Base-by-base conservation (phyloP, 1,284 basidiomycete species). In the Ustilago hordei region DNA sequence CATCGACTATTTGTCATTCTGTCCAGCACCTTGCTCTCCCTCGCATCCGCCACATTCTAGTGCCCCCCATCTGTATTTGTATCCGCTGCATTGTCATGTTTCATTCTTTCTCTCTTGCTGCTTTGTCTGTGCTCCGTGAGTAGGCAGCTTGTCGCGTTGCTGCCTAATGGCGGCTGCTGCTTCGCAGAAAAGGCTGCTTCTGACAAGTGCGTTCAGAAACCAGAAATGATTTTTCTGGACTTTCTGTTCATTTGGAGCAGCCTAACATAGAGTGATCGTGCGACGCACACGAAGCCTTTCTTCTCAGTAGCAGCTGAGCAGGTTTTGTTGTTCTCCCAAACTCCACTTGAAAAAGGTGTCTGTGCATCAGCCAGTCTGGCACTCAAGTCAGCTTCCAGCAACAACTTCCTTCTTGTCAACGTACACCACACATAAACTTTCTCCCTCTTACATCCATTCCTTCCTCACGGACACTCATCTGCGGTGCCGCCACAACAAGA, bases 281-380 rank as follows among this genome's bases (percentile, higher is more conserved):
- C 39, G 13, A 13, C 39, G 39, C 39, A 41, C 39, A 12, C 7
- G 48, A 50, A 50, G 28, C 23, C 28, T 50, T 48, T 48, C 12
- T n/a, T 17, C n/a, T 5, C 28, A 48, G 47, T 4, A 34, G 50
- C 28, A 53, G 52, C 52, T 36, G 34, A 54, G 54, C 54, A 41
- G 15, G 28, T 41, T 55, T 23, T 41, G 54, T 55, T 55, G 32
- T 38, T 55, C 53, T 38, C 34, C 19, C 48, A 50, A 50, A 50
- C 31, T 50, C 48, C 31, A 50, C 48, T 50, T 50, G 28, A 45
- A 23, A 45, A 45, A 45, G 43, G 6, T 32, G 48, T 28, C 31
- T 54, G 28, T 35, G 32, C 53, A 36, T 12, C 53, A 54, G 54
- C 48, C 23, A 32, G 28, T 13, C 9, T 23, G 23, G 15, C 31